A percentile compares a stretch with the other conserved stretches of the same genome.
phyloP scores from a whole-genome alignment of 805 yeast species.

The Spathaspora girioi region DNA sequence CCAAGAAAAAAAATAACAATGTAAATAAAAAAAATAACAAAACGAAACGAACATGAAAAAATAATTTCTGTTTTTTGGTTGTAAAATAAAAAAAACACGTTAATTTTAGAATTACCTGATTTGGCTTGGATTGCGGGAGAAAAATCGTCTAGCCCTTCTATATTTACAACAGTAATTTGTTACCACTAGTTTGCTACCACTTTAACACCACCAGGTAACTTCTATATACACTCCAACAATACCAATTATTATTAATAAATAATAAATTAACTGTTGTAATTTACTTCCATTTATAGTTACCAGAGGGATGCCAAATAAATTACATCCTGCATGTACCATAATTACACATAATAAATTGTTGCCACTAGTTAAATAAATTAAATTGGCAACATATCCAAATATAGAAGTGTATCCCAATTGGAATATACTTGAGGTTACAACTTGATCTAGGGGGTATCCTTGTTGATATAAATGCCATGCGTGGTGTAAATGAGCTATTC shows the following conservation, averaged over 20 bases:
- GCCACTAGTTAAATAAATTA: constrained; percentile 45
- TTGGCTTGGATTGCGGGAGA: not conserved
- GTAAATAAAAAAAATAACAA: not conserved
- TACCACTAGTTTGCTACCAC: not conserved
- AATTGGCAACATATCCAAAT: constrained; percentile 68
- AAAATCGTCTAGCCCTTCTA: no score
- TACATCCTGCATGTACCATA: constrained; percentile 64
- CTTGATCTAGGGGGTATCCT: constrained; percentile 17
- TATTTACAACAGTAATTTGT: no score
- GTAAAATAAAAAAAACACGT: not conserved
- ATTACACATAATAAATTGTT: constrained; percentile 53
- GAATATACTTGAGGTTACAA: constrained; percentile 38
- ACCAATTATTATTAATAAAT: constrained; percentile 10
- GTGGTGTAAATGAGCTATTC: constrained; percentile 78
- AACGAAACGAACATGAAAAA: not conserved
- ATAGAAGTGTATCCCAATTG: constrained; percentile 65
- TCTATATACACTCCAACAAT: not conserved
- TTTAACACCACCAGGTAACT: not conserved
- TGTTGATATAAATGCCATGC: constrained; percentile 45
- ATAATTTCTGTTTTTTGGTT: no score
- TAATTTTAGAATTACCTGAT: not conserved
- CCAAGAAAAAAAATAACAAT: not conserved
- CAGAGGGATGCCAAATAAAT: constrained; percentile 64
- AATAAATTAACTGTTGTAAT: constrained; percentile 8
- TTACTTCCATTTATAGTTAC: constrained; percentile 13